Conservation (phyloP, 2,329 filamentous ascomycete species). For the Stachybotrys chartarum region DNA sequence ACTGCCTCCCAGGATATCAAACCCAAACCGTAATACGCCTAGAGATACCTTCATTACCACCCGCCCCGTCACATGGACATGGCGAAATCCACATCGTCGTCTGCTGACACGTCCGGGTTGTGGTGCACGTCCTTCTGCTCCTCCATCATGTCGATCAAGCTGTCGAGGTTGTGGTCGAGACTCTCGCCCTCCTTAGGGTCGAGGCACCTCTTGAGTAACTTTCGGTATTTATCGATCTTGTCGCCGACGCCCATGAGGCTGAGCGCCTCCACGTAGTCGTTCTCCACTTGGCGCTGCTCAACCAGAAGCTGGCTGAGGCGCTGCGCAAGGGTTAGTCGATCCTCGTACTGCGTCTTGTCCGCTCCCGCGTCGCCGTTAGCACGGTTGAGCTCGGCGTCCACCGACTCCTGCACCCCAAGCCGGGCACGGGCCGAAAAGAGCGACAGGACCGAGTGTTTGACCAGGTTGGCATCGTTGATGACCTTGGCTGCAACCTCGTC, state of each 20-base stretch:
- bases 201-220: slow-evolving; percentile 60
- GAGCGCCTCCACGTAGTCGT: slow-evolving; percentile 61
- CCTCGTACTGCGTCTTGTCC: slow-evolving; percentile 40
- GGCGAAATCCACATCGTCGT: slow-evolving; percentile 22
- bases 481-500: slow-evolving; percentile 46
- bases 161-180: slow-evolving; percentile 57
- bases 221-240: slow-evolving; percentile 66
- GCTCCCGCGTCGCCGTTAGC: slow-evolving; percentile 38
- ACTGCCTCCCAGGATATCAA: neutral
- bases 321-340: slow-evolving; percentile 50
- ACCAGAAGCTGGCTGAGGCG: slow-evolving; percentile 49
- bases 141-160: slow-evolving; percentile 56
- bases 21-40: neutral
- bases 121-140: slow-evolving; percentile 46
- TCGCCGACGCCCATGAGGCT: slow-evolving; percentile 64
- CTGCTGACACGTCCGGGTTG: slow-evolving; percentile 21
- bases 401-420: slow-evolving; percentile 43
- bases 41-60: neutral
- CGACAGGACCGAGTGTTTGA: slow-evolving; percentile 41
- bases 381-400: slow-evolving; percentile 42
- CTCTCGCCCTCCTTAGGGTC: slow-evolving; percentile 60
- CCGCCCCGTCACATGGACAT: slow-evolving; percentile 12
- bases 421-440: slow-evolving; percentile 46
- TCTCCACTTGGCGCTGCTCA: slow-evolving; percentile 56
- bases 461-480: slow-evolving; percentile 41